A percentile compares a stretch with the other conserved stretches of the same genome.
Evolutionary conservation across 2,329 filamentous ascomycete species (phyloP).

Genomic region (Exophiala dermatitidis): DNA sequence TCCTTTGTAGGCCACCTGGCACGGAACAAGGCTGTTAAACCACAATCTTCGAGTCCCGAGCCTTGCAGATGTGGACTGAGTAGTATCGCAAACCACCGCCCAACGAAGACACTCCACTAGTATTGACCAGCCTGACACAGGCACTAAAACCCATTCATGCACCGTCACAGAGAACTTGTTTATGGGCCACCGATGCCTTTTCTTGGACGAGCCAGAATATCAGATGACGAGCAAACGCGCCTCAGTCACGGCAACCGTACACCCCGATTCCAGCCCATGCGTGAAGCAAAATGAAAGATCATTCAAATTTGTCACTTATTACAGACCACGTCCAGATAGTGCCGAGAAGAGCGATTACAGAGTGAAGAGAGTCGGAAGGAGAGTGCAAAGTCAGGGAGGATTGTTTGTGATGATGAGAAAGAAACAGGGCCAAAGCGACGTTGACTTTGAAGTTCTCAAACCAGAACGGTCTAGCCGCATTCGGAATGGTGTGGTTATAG

Average conservation of each 20-base stretch:
- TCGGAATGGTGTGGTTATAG: neutral
- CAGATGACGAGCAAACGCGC: constrained; percentile 24
- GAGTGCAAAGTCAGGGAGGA: constrained; percentile 7
- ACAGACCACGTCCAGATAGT: constrained; percentile 20
- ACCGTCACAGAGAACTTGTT: constrained; percentile 14
- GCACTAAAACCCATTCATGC: constrained; percentile 19
- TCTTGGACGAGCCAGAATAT: constrained; percentile 16
- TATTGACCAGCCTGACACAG: constrained; percentile 17
- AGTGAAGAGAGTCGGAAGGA: constrained; percentile 2
- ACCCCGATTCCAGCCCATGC: constrained; percentile 25
- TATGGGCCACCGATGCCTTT: constrained; percentile 13
- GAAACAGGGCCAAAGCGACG: constrained; percentile 6
- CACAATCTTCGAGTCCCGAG: neutral
- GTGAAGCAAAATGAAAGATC: constrained; percentile 22
- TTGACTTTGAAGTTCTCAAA: constrained; percentile 7
- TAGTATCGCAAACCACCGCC: neutral
- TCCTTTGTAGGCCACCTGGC: neutral
- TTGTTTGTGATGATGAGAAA: constrained; percentile 11
- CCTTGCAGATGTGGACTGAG: neutral
- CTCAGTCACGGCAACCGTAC: constrained; percentile 25
- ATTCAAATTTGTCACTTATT: constrained; percentile 21
- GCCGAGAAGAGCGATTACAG: constrained; percentile 20
- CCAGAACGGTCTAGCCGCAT: neutral
- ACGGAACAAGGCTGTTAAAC: neutral
- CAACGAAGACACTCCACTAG: constrained; percentile 9